phyloP scores from a whole-genome alignment of 2,329 filamentous ascomycete species.

The Fusarium dlaminii region DNA sequence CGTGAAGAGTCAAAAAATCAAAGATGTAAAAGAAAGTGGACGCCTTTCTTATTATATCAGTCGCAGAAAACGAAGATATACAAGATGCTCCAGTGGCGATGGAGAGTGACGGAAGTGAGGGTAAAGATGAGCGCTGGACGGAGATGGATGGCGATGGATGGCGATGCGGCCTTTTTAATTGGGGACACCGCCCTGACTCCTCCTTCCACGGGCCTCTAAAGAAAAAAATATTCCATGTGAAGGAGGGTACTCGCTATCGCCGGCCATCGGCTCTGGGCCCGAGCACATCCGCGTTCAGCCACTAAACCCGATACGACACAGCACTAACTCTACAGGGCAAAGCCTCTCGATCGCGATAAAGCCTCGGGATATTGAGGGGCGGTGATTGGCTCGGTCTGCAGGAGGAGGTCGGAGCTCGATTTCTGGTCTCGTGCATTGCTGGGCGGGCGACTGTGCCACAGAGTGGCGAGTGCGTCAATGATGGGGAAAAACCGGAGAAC shows the following conservation, averaged over 20 bases:
- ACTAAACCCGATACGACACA: constrained; percentile 18
- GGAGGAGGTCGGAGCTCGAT: constrained; percentile 28
- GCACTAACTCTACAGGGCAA: constrained; percentile 16
- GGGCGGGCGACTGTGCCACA: constrained; percentile 35
- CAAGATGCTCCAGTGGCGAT: constrained; percentile 32
- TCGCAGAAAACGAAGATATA: constrained; percentile 21
- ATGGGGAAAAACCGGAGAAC: constrained; percentile 37
- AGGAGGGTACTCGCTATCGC: constrained; percentile 40
- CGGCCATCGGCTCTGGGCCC: constrained; percentile 39
- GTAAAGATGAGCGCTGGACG: constrained; percentile 25
- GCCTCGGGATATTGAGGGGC: constrained; percentile 36
- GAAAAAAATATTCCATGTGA: constrained; percentile 45
- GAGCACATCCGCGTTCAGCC: constrained; percentile 22
- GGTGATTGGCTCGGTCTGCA: constrained; percentile 41
- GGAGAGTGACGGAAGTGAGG: constrained; percentile 22
- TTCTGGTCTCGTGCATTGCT: constrained; percentile 26
- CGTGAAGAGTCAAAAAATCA: constrained; percentile 5
- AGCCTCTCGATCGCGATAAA: constrained; percentile 43
- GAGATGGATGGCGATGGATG: constrained; percentile 10
- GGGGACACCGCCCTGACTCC: constrained; percentile 18
- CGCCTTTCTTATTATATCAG: constrained; percentile 27
- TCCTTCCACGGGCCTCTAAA: background rate
- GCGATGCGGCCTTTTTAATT: constrained; percentile 40
- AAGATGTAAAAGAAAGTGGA: background rate
- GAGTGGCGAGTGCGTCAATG: constrained; percentile 40